A percentile compares a stretch with the other conserved stretches of the same genome.
These are phyloP conservation scores for Saprolegnia parasitica DNA, from an alignment of 352 stramenopile genomes.

Conservation along the genomic window DNA sequence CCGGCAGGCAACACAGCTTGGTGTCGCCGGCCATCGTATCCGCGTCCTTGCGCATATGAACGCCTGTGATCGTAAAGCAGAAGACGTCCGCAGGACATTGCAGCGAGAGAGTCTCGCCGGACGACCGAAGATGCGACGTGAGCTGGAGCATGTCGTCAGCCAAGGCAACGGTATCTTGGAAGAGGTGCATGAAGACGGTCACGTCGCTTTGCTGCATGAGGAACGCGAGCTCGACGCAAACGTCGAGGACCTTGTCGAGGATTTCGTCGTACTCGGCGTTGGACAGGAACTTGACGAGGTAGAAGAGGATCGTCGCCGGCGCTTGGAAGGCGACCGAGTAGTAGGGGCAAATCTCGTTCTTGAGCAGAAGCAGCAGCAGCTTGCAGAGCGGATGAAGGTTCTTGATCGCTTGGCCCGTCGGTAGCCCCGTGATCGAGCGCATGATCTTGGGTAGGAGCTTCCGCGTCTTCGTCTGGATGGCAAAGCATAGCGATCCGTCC, in stretches of 20 bases:
- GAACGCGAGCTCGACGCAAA: constrained; percentile 50
- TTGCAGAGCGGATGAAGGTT: constrained; percentile 57
- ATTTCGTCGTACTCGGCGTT: constrained; percentile 38
- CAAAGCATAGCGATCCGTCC: constrained; percentile 61
- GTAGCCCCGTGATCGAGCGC: constrained; percentile 42
- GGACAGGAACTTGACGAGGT: constrained; percentile 67
- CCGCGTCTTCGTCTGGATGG: constrained; percentile 40
- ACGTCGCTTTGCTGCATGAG: constrained; percentile 52
- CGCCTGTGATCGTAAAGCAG: constrained; percentile 53
- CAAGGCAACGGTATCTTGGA: constrained; percentile 47
- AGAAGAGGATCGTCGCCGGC: constrained; percentile 62
- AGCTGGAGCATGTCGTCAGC: constrained; percentile 55
- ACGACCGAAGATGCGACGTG: constrained; percentile 30
- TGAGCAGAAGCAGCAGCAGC: constrained; percentile 45
- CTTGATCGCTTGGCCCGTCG: constrained; percentile 33
- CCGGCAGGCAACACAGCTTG: constrained; percentile 16
- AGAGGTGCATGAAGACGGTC: constrained; percentile 61
- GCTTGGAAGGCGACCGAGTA: constrained; percentile 57
- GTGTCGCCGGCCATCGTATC: constrained; percentile 46
- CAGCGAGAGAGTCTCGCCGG: constrained; percentile 31
- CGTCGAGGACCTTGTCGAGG: constrained; percentile 43
- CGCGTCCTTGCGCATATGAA: constrained; percentile 58
- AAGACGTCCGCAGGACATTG: constrained; percentile 35
- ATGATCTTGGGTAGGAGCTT: constrained; percentile 68
- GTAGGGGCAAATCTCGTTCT: constrained; percentile 47